Base-by-base conservation (phyloP, 2,329 filamentous ascomycete species). In the Polytolypa hystricis region DNA sequence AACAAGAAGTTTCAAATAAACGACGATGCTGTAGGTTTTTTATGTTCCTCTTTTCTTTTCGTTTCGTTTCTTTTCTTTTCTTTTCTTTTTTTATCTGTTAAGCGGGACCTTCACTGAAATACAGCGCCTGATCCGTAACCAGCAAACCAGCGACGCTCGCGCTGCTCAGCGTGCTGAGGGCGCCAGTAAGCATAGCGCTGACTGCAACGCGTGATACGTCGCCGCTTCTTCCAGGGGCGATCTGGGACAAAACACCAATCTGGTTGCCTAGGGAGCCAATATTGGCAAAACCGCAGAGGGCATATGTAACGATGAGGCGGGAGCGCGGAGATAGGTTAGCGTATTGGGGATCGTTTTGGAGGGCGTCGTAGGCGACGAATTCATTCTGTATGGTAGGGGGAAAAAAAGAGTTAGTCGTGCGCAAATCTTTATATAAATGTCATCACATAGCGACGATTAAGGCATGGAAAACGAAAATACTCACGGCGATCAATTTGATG, bases 221-320 rank as follows among this genome's bases (percentile, higher is more conserved):
- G 40, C 79, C 82, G 25, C 74, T 71, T 30, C 84, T 75, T 3
- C 69, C 68, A 0, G 85, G 84, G 0, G 83, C 79, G 42, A 93
- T 74, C 62, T 93, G 84, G 3, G 80, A 75, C 35, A 93, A 70
- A 40, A 93, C 84, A 66, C 85, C 85, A 42, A 93, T 91, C 62
- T 93, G 85, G 38, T 85, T 89, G 55, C 85, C 85, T 32, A 93
- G 72, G 19, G 84, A 89, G 37, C 82, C 81, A 48, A 93, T 81
- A 65, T 93, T 93, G 44, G 84, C 86, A 56, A 85, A 85, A 17
- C 70, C 69, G 60, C 84, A 93, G 46, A 87, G 73, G 14, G 83
- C 82, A 54, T 93, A 93, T 34, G 84, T 93, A 30, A 81, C 83
- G 52, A 93, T 93, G 46, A 93, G 71, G 30, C 71, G 70, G 16